These are phyloP conservation scores for Saccharomycopsis hybrid DNA, from an alignment of 1,139 yeast genomes.

Conservation along the genomic window DNA sequence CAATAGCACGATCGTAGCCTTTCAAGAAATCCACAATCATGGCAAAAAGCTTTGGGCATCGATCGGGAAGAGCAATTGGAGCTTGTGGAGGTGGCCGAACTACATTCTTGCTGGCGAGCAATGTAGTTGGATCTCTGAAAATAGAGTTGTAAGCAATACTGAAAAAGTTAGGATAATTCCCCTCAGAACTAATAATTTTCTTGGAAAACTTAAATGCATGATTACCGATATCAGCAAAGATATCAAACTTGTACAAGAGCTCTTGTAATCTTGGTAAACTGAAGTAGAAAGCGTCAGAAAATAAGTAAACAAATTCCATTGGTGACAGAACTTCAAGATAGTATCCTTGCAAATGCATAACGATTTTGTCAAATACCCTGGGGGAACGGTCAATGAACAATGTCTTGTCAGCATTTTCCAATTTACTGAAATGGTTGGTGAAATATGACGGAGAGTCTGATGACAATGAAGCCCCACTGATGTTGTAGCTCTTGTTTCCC, in stretches of 20 bases:
- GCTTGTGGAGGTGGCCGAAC: conserved; percentile 75
- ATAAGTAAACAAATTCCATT: conserved; percentile 52
- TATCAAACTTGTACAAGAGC: conserved; percentile 46
- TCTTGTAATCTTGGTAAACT: conserved; percentile 51
- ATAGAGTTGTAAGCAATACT: conserved; percentile 51
- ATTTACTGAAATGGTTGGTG: conserved; percentile 35
- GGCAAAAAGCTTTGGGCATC: conserved; percentile 43
- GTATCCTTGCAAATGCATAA: conserved; percentile 74
- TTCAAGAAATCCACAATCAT: conserved; percentile 50
- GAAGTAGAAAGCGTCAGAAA: conserved; percentile 72
- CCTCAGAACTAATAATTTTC: conserved; percentile 45
- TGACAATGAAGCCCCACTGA: conserved; percentile 78
- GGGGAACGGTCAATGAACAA: conserved; percentile 80
- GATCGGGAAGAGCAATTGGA: conserved; percentile 52
- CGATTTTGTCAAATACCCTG: conserved; percentile 56
- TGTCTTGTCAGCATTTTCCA: conserved; percentile 36
- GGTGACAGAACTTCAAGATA: conserved; percentile 53
- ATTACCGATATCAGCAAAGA: conserved; percentile 59
- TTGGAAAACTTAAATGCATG: conserved; percentile 53
- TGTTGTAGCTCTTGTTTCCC: conserved; percentile 43
- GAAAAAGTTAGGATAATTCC: conserved; percentile 75
- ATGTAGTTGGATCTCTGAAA: conserved; percentile 39
- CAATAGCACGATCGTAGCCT: conserved; percentile 46
- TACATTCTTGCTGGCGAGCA: conserved; percentile 37
- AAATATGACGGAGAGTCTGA: conserved; percentile 61